These are phyloP conservation scores for Solidago caesia DNA, from an alignment of 129 eudicot genomes.

Conservation along the genomic window DNA sequence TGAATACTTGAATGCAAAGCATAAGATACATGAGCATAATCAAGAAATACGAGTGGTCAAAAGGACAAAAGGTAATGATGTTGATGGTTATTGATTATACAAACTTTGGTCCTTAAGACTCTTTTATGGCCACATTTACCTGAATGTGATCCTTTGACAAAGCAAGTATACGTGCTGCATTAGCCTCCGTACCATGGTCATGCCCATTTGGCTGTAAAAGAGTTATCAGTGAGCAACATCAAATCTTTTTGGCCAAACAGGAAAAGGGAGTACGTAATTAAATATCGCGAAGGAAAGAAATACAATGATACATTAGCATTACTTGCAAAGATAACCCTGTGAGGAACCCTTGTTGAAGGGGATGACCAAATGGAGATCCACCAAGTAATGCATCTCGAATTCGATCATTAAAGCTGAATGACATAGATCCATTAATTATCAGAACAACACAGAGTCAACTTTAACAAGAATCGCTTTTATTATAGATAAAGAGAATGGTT, in stretches of 20 bases:
- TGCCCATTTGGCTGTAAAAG: slow-evolving; percentile 75
- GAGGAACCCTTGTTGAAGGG: slow-evolving; percentile 92
- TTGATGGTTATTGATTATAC: background rate
- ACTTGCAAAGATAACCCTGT: slow-evolving; percentile 88
- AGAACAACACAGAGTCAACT: background rate
- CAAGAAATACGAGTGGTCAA: background rate
- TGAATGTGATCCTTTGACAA: slow-evolving; percentile 83
- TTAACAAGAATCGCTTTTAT: background rate
- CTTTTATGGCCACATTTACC: slow-evolving; percentile 33
- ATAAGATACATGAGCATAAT: slow-evolving; percentile 11
- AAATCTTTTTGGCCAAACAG: background rate
- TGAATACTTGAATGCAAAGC: background rate
- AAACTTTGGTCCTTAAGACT: background rate
- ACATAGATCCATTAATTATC: slow-evolving; percentile 5
- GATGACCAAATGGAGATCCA: slow-evolving; percentile 92
- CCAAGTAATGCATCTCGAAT: slow-evolving; percentile 91
- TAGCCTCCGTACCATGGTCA: slow-evolving; percentile 73
- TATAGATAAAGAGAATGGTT: background rate
- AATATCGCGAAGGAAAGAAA: slow-evolving; percentile 6
- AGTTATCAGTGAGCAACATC: slow-evolving; percentile 7
- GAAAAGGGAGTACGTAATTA: background rate
- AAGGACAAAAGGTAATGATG: slow-evolving; percentile 1
- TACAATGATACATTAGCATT: slow-evolving; percentile 32
- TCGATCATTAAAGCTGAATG: slow-evolving; percentile 86
- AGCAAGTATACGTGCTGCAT: slow-evolving; percentile 66